phyloP scores from a whole-genome alignment of 2,329 filamentous ascomycete genomes.

The Clarireedia monteithiana region DNA sequence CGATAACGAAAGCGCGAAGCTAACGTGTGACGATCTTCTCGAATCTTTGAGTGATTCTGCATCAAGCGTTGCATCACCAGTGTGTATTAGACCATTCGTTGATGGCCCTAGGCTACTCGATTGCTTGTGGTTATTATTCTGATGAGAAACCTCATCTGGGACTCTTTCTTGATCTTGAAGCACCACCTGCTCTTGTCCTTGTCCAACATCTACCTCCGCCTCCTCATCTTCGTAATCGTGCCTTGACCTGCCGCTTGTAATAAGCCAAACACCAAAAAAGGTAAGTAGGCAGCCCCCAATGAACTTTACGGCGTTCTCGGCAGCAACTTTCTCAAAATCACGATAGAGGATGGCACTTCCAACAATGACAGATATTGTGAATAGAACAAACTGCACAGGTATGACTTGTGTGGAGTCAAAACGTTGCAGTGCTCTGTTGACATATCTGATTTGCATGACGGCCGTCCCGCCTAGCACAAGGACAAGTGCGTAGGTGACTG shows the following conservation, averaged over 20 bases:
- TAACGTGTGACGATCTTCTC: conserved; percentile 24
- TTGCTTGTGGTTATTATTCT: conserved; percentile 11
- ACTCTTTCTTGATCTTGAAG: conserved; percentile 43
- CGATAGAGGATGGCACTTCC: conserved; percentile 90
- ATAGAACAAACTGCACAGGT: conserved; percentile 93
- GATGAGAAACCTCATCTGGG: conserved; percentile 11
- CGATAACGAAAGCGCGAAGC: conserved; percentile 19
- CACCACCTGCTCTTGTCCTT: conserved; percentile 56
- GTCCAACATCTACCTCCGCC: conserved; percentile 51
- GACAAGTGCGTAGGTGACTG: conserved; percentile 82
- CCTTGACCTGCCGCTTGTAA: conserved; percentile 73
- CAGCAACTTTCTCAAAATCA: conserved; percentile 80
- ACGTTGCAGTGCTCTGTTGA: conserved; percentile 82
- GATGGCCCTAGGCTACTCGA: conserved; percentile 10
- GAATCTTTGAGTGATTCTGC: conserved; percentile 10
- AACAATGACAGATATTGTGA: conserved; percentile 90
- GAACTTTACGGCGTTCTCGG: conserved; percentile 72
- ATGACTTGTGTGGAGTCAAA: conserved; percentile 98
- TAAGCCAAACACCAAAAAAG: conserved; percentile 94
- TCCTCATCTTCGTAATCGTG: conserved; percentile 56
- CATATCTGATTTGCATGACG: conserved; percentile 93
- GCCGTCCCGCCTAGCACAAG: conserved; percentile 75
- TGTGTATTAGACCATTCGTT: conserved; percentile 5
- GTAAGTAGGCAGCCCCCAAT: conserved; percentile 84
- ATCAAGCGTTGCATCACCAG: conserved; percentile 15